Evolutionary conservation across 1,284 basidiomycete genomes (phyloP).

Genomic region (Fomes fomentarius): DNA sequence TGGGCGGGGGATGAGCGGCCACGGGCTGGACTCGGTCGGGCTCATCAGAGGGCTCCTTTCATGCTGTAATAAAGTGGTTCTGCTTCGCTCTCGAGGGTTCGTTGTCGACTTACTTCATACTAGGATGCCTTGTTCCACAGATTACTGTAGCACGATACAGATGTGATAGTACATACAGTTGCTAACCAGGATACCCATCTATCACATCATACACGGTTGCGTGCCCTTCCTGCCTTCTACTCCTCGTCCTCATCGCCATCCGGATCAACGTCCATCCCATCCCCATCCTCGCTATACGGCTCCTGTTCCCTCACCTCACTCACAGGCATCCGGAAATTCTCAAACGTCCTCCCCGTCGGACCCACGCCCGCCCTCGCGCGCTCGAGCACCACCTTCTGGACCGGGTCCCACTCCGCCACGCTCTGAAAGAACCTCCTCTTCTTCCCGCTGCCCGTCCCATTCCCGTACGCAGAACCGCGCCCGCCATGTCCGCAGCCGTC

Average conservation of each 20-base stretch:
- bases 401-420: conserved; percentile 43
- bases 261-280: conserved; percentile 14
- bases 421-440: conserved; percentile 65
- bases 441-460: conserved; percentile 19
- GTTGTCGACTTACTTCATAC: neutral
- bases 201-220: no score
- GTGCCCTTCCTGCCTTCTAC: neutral
- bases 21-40: no score
- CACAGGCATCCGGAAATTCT: neutral
- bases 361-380: conserved; percentile 19
- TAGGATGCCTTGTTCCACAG: neutral
- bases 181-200: neutral
- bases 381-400: conserved; percentile 29
- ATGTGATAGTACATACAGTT: neutral
- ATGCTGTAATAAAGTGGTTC: no score
- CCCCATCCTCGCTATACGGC: conserved; percentile 7
- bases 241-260: conserved; percentile 23
- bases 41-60: no score
- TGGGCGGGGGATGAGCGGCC: no score
- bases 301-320: neutral
- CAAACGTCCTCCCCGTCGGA: neutral
- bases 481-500: conserved; percentile 27
- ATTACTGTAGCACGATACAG: neutral
- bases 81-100: neutral
- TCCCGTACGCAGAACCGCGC: conserved; percentile 25